These are phyloP conservation scores for Cryptococcus sp. DNA, from an alignment of 1,284 basidiomycete species.

Conservation along the genomic window DNA sequence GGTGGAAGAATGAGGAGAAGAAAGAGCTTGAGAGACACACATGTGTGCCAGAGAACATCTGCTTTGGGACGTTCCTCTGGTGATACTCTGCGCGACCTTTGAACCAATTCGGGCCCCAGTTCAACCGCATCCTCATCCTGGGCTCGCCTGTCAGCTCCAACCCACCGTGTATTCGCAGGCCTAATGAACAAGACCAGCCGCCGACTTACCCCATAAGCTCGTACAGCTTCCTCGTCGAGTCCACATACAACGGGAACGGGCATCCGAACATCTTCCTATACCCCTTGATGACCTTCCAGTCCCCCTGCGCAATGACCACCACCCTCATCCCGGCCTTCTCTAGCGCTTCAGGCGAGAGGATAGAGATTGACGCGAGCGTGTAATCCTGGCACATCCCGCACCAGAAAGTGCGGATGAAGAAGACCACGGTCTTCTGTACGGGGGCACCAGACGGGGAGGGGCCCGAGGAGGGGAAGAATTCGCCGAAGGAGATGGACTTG, in stretches of 20 bases:
- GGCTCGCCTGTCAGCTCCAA: conserved; percentile 30
- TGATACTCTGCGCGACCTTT: conserved; percentile 44
- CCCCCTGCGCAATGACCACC: conserved; percentile 42
- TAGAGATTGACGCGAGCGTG: conserved; percentile 37
- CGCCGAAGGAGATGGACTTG: conserved; percentile 33
- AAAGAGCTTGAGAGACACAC: too few species aligned
- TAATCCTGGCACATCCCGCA: conserved; percentile 51
- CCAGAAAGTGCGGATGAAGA: conserved; percentile 49
- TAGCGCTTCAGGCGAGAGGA: conserved; percentile 39
- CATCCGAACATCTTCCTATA: conserved; percentile 47
- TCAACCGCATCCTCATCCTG: conserved; percentile 37
- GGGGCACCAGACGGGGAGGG: not conserved
- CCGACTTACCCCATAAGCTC: conserved; percentile 38
- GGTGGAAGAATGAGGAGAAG: not conserved
- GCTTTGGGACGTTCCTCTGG: conserved; percentile 30
- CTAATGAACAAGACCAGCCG: conserved; percentile 1
- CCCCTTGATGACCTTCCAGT: conserved; percentile 47
- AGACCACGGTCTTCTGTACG: conserved; percentile 33
- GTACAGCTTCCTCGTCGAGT: conserved; percentile 43
- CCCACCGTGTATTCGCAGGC: not conserved
- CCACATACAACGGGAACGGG: conserved; percentile 48
- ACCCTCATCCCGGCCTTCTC: conserved; percentile 39
- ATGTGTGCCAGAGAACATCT: conserved; percentile 34
- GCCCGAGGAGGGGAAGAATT: conserved; percentile 30
- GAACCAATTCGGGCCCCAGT: conserved; percentile 25